Evolutionary conservation across 2,329 filamentous ascomycete genomes (phyloP).

Genomic region (Xylaria sp.): DNA sequence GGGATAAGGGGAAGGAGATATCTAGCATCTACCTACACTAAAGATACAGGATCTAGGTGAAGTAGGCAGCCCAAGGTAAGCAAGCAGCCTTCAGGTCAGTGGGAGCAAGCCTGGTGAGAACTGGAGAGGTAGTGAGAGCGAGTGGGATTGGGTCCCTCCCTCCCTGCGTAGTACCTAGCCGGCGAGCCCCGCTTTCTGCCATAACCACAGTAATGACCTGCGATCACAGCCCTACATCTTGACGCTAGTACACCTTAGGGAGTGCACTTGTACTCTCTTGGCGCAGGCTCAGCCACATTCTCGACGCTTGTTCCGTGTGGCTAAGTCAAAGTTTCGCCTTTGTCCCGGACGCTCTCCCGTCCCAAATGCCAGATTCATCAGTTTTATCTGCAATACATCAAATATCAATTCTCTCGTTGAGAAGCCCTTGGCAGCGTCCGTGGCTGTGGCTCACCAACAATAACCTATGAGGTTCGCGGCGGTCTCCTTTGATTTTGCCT

Average conservation of each 20-base stretch:
- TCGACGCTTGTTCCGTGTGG: slow-evolving; percentile 22
- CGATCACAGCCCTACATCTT: neutral
- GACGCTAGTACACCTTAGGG: neutral
- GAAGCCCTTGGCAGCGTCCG: neutral
- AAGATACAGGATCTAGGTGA: neutral
- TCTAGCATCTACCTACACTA: neutral
- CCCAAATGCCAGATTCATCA: no score
- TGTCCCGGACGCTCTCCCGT: no score
- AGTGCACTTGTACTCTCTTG: neutral
- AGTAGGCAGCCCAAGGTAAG: neutral
- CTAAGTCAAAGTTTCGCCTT: slow-evolving; percentile 23
- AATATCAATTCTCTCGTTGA: neutral
- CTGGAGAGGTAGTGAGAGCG: neutral
- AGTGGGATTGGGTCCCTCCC: slow-evolving; percentile 10
- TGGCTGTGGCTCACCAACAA: neutral
- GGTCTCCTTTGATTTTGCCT: neutral
- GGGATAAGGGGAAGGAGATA: neutral
- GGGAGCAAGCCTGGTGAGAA: neutral
- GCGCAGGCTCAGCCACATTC: slow-evolving; percentile 30
- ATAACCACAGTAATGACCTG: neutral
- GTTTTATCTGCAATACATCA: no score
- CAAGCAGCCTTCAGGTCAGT: neutral
- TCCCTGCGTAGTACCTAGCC: slow-evolving; percentile 11
- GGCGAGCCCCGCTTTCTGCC: slow-evolving; percentile 15
- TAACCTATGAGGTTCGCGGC: neutral